Conservation (phyloP, 257 asterid genomes). For the Paraleonurus japonicus region DNA sequence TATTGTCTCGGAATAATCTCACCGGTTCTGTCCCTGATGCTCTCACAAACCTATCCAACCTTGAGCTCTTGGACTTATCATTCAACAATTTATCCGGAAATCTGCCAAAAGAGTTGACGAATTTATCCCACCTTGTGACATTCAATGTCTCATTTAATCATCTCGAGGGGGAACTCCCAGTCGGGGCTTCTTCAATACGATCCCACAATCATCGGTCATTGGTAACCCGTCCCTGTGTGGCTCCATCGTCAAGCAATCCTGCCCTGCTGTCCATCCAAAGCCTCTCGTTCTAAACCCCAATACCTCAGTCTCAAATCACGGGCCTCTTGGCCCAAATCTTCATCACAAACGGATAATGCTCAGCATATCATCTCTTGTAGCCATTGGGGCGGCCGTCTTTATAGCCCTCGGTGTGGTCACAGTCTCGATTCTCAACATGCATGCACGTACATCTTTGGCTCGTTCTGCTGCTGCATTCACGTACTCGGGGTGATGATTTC, state of each 20-base stretch:
- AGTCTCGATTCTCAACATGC: constrained; percentile 68
- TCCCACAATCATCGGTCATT: constrained; percentile 58
- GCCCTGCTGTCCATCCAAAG: constrained; percentile 83
- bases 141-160: constrained; percentile 73
- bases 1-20: constrained; percentile 61
- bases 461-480: constrained; percentile 51
- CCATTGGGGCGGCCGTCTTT: constrained; percentile 83
- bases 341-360: constrained; percentile 61
- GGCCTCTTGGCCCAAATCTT: constrained; percentile 41
- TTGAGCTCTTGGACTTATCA: constrained; percentile 62
- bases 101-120: constrained; percentile 67
- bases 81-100: constrained; percentile 68
- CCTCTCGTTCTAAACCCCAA: constrained; percentile 87
- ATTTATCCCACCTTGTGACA: constrained; percentile 53
- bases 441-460: constrained; percentile 49
- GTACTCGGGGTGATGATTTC: constrained; percentile 57
- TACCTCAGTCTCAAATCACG: constrained; percentile 53
- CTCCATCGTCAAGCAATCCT: constrained; percentile 64
- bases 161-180: constrained; percentile 76
- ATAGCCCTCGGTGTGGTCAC: constrained; percentile 81
- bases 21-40: constrained; percentile 57
- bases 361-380: constrained; percentile 76
- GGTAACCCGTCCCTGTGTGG: constrained; percentile 87
- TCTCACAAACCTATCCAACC: constrained; percentile 54
- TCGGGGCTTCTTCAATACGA: constrained; percentile 80